Percentiles rank a stretch among this genome's conserved stretches.
phyloP scores from a whole-genome alignment of 208 protist species.

The Leishmania turanica region DNA sequence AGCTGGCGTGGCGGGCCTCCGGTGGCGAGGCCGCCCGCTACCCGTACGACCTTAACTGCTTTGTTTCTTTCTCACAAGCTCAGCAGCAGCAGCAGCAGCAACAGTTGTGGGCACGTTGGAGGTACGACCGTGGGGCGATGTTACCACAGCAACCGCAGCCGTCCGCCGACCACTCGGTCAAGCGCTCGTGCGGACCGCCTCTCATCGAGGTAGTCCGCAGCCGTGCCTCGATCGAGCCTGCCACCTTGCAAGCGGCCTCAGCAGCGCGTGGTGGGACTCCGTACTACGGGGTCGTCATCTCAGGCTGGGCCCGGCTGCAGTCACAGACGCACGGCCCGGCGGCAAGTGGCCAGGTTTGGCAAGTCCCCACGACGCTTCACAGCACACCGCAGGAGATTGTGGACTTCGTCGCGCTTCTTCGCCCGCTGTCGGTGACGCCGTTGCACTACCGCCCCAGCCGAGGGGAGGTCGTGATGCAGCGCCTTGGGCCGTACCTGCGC shows the following conservation, averaged over 20 bases:
- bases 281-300: constrained; percentile 75
- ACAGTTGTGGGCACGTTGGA: neutral
- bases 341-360: constrained; percentile 43
- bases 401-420: constrained; percentile 64
- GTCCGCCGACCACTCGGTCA: neutral
- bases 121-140: neutral
- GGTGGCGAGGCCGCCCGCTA: constrained; percentile 42
- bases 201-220: constrained; percentile 67
- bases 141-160: neutral
- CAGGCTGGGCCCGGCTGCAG: constrained; percentile 68
- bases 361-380: constrained; percentile 74
- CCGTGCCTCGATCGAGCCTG: constrained; percentile 34
- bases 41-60: constrained; percentile 35
- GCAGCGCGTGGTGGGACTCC: constrained; percentile 33
- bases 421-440: constrained; percentile 61
- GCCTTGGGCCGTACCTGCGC: constrained; percentile 61
- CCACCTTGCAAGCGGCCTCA: constrained; percentile 38
- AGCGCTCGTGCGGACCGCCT: constrained; percentile 20
- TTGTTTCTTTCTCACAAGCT: constrained; percentile 38
- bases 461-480: constrained; percentile 44
- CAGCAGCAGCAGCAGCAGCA: neutral
- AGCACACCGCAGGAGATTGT: constrained; percentile 72
- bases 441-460: constrained; percentile 65
- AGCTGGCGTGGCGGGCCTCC: constrained; percentile 21
- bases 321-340: constrained; percentile 2